Percentiles rank a stretch among this genome's conserved stretches.
phyloP scores from a whole-genome alignment of 1,284 basidiomycete species.

The Cutaneotrichosporon mucoides region DNA sequence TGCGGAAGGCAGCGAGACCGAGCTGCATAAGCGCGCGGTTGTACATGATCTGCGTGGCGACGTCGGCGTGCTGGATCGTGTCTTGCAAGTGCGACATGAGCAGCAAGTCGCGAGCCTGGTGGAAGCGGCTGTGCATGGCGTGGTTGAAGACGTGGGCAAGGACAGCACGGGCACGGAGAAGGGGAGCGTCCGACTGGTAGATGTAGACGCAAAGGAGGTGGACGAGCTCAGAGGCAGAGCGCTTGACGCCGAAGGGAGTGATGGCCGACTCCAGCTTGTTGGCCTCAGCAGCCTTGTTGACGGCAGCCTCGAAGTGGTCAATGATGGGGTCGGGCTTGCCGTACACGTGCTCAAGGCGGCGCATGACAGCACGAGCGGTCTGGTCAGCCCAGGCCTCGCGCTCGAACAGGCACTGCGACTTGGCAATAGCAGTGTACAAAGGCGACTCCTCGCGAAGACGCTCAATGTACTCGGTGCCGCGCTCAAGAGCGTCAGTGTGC shows the following conservation, averaged over 20 bases:
- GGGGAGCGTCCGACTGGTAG: constrained; percentile 85
- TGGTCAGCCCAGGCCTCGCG: constrained; percentile 68
- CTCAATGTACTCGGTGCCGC: constrained; percentile 93
- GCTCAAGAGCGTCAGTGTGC: constrained; percentile 89
- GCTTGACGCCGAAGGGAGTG: constrained; percentile 57
- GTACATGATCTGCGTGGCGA: constrained; percentile 95
- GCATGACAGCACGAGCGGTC: constrained; percentile 84
- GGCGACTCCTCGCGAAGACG: constrained; percentile 91
- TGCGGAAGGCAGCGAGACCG: constrained; percentile 93
- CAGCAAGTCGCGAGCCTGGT: constrained; percentile 96
- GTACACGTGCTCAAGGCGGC: constrained; percentile 96
- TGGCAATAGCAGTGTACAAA: constrained; percentile 88
- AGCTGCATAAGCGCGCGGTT: constrained; percentile 97
- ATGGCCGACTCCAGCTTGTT: constrained; percentile 58
- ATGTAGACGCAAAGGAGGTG: constrained; percentile 86
- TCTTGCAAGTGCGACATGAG: constrained; percentile 99
- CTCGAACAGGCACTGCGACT: constrained; percentile 88
- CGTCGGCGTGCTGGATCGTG: constrained; percentile 90
- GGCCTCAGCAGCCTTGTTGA: constrained; percentile 51
- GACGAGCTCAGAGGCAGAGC: constrained; percentile 63
- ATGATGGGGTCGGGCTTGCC: constrained; percentile 96
- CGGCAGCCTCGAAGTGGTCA: constrained; percentile 75
- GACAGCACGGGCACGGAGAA: constrained; percentile 93
- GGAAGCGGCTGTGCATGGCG: constrained; percentile 93
- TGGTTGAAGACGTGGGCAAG: constrained; percentile 97